Percentiles rank a stretch among this genome's conserved stretches.
Conservation (phyloP, 179 eudicot species). For the Heliamphora ciliata region DNA sequence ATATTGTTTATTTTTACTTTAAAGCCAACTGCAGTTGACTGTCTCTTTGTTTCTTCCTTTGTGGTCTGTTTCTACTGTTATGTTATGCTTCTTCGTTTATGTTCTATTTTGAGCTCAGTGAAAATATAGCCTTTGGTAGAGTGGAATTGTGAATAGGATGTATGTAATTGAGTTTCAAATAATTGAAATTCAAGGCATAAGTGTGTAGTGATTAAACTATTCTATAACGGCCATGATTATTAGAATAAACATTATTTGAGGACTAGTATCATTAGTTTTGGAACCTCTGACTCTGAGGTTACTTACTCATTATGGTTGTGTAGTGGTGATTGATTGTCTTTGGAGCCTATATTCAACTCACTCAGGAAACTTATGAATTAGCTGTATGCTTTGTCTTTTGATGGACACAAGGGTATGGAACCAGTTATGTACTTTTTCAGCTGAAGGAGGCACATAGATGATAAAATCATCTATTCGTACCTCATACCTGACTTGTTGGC, state of each 20-base stretch:
- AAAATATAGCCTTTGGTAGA: not conserved
- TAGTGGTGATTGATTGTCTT: too few relatives aligned
- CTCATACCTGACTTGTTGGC: not conserved
- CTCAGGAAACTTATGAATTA: not conserved
- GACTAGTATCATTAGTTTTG: not conserved
- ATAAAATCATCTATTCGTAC: not conserved
- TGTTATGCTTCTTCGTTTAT: too few relatives aligned
- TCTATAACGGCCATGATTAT: too few relatives aligned
- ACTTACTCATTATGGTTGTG: not conserved
- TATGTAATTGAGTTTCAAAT: not conserved
- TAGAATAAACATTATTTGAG: too few relatives aligned
- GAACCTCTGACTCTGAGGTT: not conserved
- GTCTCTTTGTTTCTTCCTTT: not conserved
- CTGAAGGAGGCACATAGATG: not conserved
- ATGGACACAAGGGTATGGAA: not conserved
- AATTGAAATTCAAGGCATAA: not conserved
- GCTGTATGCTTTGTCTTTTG: not conserved
- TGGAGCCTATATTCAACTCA: not conserved
- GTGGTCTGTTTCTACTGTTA: not conserved
- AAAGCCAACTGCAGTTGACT: not conserved
- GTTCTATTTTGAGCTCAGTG: not conserved
- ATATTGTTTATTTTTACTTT: not conserved
- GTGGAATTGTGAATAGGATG: not conserved
- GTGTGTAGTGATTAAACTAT: too few relatives aligned
- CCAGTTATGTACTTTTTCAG: not conserved